A percentile compares a stretch with the other conserved stretches of the same genome.
Conservation (phyloP, 495 filamentous ascomycete genomes). For the Neurospora sp. region DNA sequence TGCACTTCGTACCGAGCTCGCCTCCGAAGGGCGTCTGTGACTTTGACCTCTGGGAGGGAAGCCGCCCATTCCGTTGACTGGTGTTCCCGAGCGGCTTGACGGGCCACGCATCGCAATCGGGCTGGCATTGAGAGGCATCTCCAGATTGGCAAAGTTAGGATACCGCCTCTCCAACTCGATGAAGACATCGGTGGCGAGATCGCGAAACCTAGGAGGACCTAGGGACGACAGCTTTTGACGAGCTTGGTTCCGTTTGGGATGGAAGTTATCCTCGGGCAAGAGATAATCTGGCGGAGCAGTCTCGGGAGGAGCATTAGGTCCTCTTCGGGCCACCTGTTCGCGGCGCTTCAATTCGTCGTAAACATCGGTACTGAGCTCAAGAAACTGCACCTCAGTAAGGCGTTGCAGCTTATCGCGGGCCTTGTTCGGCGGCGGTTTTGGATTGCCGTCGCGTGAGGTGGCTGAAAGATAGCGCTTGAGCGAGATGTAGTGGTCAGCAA, state of each 20-base stretch:
- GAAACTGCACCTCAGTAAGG: constrained; percentile 83
- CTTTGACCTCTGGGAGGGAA: constrained; percentile 34
- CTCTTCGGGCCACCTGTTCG: constrained; percentile 47
- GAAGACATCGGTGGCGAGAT: constrained; percentile 91
- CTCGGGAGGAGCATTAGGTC: constrained; percentile 44
- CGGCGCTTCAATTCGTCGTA: constrained; percentile 90
- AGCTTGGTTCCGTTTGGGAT: constrained; percentile 94
- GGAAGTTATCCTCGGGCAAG: constrained; percentile 74
- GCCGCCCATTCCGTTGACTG: constrained; percentile 39
- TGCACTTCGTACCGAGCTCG: constrained; percentile 38
- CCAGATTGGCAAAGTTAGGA: constrained; percentile 62
- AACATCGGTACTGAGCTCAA: constrained; percentile 94
- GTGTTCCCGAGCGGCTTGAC: constrained; percentile 45
- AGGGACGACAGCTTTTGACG: constrained; percentile 87
- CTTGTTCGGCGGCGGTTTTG: constrained; percentile 66
- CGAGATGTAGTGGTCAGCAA: constrained; percentile 73
- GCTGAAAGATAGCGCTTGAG: constrained; percentile 67
- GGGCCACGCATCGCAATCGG: constrained; percentile 49
- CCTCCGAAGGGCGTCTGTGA: constrained; percentile 42
- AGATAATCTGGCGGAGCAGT: constrained; percentile 55
- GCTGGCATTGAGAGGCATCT: constrained; percentile 59
- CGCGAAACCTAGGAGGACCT: constrained; percentile 71
- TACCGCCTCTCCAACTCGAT: constrained; percentile 87
- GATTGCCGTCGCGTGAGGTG: constrained; percentile 62
- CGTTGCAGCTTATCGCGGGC: constrained; percentile 88